These are phyloP conservation scores for Myxozyma melibiosi DNA, from an alignment of 805 yeast genomes.

Conservation along the genomic window DNA sequence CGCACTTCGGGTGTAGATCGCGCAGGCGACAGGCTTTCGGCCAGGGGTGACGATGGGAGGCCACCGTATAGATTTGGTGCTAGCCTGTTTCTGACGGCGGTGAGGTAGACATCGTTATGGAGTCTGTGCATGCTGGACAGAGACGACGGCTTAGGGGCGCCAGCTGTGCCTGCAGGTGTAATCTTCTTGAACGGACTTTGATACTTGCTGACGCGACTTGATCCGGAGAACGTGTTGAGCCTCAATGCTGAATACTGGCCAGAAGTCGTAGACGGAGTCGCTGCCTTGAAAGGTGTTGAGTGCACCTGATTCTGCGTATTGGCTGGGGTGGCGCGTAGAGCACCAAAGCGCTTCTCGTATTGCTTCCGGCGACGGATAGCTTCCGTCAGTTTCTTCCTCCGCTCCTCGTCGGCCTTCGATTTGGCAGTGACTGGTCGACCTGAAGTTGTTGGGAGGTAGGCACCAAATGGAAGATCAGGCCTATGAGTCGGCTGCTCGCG, in stretches of 20 bases:
- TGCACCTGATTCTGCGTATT: not conserved
- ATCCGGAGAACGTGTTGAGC: not conserved
- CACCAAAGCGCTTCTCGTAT: constrained; percentile 13
- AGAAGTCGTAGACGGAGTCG: not conserved
- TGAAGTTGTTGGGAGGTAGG: constrained; percentile 1
- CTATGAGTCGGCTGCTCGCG: not conserved
- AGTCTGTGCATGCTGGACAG: not conserved
- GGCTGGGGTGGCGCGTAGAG: constrained; percentile 1
- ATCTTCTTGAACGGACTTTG: constrained; percentile 21
- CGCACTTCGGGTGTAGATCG: constrained; percentile 3
- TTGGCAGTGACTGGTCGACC: not conserved
- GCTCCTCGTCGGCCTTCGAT: constrained; percentile 16
- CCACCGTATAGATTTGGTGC: constrained; percentile 8
- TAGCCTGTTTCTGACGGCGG: constrained; percentile 15
- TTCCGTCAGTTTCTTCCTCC: constrained; percentile 12
- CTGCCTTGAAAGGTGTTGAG: not conserved
- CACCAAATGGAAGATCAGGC: constrained; percentile 19
- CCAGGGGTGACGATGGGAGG: constrained; percentile 19
- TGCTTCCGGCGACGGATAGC: constrained; percentile 18
- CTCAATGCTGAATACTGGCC: not conserved
- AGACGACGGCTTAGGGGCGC: not conserved
- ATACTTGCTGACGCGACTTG: constrained; percentile 14
- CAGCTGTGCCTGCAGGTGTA: not conserved
- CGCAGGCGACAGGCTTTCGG: constrained; percentile 22
- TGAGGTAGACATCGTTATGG: constrained; percentile 3